Evolutionary conservation across 805 yeast genomes (phyloP), one percentile per base, ranked within the genome.

Genomic region (Candida alai): DNA sequence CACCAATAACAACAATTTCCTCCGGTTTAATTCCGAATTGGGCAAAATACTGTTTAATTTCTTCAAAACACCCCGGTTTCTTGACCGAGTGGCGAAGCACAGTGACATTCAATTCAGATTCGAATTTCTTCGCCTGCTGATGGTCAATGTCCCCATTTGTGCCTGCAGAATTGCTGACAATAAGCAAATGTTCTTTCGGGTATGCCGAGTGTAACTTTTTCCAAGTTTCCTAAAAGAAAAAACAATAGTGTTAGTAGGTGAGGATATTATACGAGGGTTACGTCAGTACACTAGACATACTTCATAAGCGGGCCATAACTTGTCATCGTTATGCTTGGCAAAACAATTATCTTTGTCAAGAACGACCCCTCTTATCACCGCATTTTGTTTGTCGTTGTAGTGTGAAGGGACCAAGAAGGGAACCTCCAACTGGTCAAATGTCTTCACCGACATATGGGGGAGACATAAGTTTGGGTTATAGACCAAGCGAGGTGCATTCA

Each of bases 271-370:
- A n/a, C n/a, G n/a, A n/a, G n/a, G n/a, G n/a, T n/a, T n/a, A n/a
- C n/a, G n/a, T n/a, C n/a, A n/a, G n/a, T n/a, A n/a, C n/a, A n/a
- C 4, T 7, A 14, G 42, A 58, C 63, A 50, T 47, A 57, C 62
- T 10, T 47, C 44, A 43, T 88, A 89, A 2, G 63, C 84, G 0
- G 84, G 87, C 84, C 86, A 88, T 1, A 90, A 84, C 39, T 76
- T 73, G 40, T 80, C 83, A 40, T 78, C 84, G 36, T 85, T 84
- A 22, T 89, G 89, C 39, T 74, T 72, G 4, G 98, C 95, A 54
- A 93, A 84, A 52, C 97, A 90, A 56, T 93, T 93, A 60, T 93
- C 98, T 55, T 93, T 93, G 52, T 93, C 98, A 17, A 93, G 65
- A 0, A 93, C 90, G 2, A 89, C 71, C 0, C 88, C 95, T 49